These are phyloP conservation scores for Verticillium dahliae DNA, from an alignment of 2,329 filamentous ascomycete genomes.

Conservation along the genomic window DNA sequence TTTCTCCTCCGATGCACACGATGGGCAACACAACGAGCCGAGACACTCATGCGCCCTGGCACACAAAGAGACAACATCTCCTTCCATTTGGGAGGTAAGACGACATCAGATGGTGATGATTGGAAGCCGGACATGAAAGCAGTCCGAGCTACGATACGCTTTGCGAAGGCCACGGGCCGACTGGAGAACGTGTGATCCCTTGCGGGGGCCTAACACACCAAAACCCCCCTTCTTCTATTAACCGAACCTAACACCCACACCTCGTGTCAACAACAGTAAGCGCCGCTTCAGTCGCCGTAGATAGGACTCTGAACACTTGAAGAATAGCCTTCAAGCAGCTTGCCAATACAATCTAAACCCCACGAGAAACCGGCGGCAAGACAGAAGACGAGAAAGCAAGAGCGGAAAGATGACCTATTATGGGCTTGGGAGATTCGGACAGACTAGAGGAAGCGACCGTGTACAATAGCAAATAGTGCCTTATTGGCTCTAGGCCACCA, in stretches of 20 bases:
- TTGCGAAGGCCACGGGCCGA: constrained; percentile 19
- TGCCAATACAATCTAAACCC: constrained; percentile 6
- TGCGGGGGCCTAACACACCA: background rate
- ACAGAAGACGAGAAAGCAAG: background rate
- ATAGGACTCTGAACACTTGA: constrained; percentile 13
- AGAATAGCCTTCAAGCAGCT: constrained; percentile 11
- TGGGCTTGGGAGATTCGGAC: no score
- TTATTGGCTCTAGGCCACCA: background rate
- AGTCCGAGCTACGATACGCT: constrained; percentile 20
- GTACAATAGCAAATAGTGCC: background rate
- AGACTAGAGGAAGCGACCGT: background rate
- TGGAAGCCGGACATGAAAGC: constrained; percentile 21
- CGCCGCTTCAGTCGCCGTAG: background rate
- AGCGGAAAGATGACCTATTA: no score
- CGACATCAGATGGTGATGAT: constrained; percentile 12
- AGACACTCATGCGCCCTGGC: background rate
- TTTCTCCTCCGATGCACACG: constrained; percentile 19
- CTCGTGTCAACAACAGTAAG: constrained; percentile 5
- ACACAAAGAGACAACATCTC: background rate
- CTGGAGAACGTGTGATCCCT: constrained; percentile 9
- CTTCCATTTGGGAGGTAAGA: background rate
- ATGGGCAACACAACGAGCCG: constrained; percentile 14
- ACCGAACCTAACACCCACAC: background rate
- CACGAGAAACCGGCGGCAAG: background rate
- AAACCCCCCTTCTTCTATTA: background rate